These are phyloP conservation scores for Beauveria sp. DNA, from an alignment of 2,329 filamentous ascomycete genomes.

Conservation along the genomic window DNA sequence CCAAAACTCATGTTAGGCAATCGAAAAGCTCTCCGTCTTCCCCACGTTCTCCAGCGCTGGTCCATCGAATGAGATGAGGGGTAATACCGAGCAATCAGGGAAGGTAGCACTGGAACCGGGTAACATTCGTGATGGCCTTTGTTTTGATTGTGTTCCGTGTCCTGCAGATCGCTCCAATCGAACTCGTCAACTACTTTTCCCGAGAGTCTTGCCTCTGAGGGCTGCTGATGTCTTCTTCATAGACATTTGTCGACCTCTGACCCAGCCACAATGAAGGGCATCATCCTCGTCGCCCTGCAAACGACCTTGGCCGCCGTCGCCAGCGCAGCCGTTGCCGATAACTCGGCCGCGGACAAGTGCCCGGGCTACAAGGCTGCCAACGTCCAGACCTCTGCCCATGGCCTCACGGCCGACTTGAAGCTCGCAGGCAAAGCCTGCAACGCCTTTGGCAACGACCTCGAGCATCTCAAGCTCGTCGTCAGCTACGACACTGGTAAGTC, in stretches of 20 bases:
- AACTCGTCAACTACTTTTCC: background rate
- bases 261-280: slow-evolving; percentile 2
- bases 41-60: background rate
- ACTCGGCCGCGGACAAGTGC: slow-evolving; percentile 29
- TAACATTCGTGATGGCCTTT: background rate
- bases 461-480: slow-evolving; percentile 43
- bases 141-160: background rate
- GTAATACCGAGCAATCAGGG: background rate
- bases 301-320: background rate
- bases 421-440: slow-evolving; percentile 20
- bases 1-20: background rate
- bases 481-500: slow-evolving; percentile 54
- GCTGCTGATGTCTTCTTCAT: background rate
- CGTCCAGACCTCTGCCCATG: slow-evolving; percentile 38
- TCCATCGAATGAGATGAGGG: background rate
- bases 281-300: background rate
- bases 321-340: background rate
- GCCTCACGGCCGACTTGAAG: slow-evolving; percentile 35
- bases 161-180: background rate
- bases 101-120: background rate
- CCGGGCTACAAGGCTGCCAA: slow-evolving; percentile 58
- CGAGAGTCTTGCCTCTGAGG: background rate
- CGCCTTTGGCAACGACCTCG: slow-evolving; percentile 18
- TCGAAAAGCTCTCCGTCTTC: background rate
- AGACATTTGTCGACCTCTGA: background rate